Conservation (phyloP, 345 rosid genomes). For the Punica granatum region DNA sequence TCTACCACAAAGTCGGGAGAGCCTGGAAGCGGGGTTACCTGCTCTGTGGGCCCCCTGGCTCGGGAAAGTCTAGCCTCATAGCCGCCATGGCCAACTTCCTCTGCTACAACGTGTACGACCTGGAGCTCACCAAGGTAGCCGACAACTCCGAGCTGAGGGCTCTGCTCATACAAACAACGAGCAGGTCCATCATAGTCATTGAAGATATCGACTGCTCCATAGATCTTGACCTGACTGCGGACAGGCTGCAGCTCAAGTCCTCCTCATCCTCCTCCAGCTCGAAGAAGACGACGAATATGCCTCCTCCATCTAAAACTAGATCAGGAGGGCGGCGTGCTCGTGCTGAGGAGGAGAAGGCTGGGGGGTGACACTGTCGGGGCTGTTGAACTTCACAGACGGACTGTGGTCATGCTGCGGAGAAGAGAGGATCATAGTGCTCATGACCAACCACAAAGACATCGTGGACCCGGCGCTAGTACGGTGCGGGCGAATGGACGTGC, state of each 20-base stretch:
- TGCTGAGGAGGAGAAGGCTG: slow-evolving; percentile 26
- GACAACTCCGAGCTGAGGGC: slow-evolving; percentile 80
- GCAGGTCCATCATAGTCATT: slow-evolving; percentile 83
- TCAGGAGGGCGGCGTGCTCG: slow-evolving; percentile 29
- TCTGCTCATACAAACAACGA: slow-evolving; percentile 75
- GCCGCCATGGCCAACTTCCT: slow-evolving; percentile 96
- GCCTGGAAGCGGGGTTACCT: slow-evolving; percentile 95
- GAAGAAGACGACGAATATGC: too few species aligned
- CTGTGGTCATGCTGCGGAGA: slow-evolving; percentile 97
- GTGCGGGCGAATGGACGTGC: slow-evolving; percentile 98
- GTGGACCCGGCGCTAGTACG: slow-evolving; percentile 87
- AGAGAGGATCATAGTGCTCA: slow-evolving; percentile 89
- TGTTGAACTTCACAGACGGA: slow-evolving; percentile 92
- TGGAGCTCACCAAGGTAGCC: slow-evolving; percentile 85
- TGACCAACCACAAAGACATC: slow-evolving; percentile 85
- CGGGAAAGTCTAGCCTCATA: slow-evolving; percentile 95
- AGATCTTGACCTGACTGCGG: slow-evolving; percentile 46
- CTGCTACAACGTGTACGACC: slow-evolving; percentile 86
- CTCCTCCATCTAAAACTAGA: too few species aligned
- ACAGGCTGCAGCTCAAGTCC: slow-evolving; percentile 26
- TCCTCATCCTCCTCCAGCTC: slow-evolving; percentile 5
- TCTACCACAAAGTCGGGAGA: slow-evolving; percentile 81
- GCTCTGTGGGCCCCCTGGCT: slow-evolving; percentile 89
- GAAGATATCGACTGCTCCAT: slow-evolving; percentile 92
- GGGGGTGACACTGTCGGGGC: slow-evolving; percentile 68